A percentile compares a stretch with the other conserved stretches of the same genome.
Conservation (phyloP, 331 rosid genomes). For the Erythrophleum ivorense region DNA sequence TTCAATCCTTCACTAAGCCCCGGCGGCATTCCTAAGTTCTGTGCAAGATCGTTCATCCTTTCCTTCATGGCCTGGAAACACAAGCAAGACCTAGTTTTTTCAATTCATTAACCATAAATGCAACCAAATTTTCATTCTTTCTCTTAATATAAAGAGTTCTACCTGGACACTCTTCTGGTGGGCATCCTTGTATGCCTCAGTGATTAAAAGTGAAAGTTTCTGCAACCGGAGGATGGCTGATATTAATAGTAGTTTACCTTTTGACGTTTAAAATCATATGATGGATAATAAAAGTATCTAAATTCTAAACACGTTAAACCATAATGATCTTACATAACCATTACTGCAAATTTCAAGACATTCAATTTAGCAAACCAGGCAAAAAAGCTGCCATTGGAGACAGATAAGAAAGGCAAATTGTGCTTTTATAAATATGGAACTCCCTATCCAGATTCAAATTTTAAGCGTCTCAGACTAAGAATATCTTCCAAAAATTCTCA, state of each 20-base stretch:
- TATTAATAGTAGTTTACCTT: constrained; percentile 12
- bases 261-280: constrained; percentile 15
- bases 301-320: neutral
- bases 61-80: constrained; percentile 83
- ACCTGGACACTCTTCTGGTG: constrained; percentile 86
- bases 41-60: constrained; percentile 86
- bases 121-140: constrained; percentile 19
- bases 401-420: neutral
- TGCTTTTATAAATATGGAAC: neutral
- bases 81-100: constrained; percentile 27
- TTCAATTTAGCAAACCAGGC: neutral
- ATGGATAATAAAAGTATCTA: neutral
- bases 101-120: constrained; percentile 32
- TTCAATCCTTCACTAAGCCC: constrained; percentile 64
- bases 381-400: neutral
- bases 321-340: neutral
- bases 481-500: neutral
- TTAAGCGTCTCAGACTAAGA: neutral
- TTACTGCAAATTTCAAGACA: no score
- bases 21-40: constrained; percentile 82
- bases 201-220: constrained; percentile 82
- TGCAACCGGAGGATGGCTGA: constrained; percentile 48
- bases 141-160: constrained; percentile 23
- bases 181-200: constrained; percentile 92
- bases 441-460: constrained; percentile 5